These are phyloP conservation scores for Leishmania mexicana DNA, from an alignment of 208 protist species.

Conservation along the genomic window DNA sequence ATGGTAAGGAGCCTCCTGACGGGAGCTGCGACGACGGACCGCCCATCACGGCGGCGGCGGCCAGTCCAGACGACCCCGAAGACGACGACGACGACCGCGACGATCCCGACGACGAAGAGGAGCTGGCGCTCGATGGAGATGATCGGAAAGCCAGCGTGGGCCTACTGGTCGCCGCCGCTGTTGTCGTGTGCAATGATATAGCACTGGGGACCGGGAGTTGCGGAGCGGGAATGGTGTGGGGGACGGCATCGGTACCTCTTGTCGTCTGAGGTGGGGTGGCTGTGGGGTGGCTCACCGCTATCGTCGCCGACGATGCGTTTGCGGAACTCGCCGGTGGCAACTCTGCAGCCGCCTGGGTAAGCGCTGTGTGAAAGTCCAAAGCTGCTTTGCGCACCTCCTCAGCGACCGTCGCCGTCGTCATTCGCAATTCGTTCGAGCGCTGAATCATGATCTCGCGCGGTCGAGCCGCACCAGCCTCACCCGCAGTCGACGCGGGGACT, in stretches of 20 bases:
- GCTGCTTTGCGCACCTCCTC: slow-evolving; percentile 30
- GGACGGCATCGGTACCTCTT: not conserved
- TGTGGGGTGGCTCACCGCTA: not conserved
- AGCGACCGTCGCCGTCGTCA: slow-evolving; percentile 25
- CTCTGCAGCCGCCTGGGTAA: slow-evolving; percentile 6
- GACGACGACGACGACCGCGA: slow-evolving; percentile 1
- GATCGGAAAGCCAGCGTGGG: not conserved
- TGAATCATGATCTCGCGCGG: slow-evolving; percentile 58
- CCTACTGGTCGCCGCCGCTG: no score
- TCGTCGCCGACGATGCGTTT: not conserved
- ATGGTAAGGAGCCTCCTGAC: not conserved
- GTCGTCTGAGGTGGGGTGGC: not conserved
- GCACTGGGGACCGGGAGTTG: slow-evolving; percentile 1
- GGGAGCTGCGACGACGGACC: not conserved
- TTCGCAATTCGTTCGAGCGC: slow-evolving; percentile 56
- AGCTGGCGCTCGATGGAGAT: slow-evolving; percentile 3
- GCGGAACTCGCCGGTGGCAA: not conserved
- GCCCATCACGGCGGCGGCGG: not conserved
- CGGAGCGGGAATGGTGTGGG: slow-evolving; percentile 1
- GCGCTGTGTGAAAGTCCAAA: slow-evolving; percentile 17
- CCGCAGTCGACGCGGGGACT: not conserved
- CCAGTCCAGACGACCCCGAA: not conserved
- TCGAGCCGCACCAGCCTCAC: slow-evolving; percentile 27
- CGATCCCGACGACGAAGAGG: slow-evolving; percentile 1
- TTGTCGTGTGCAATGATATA: not conserved